phyloP scores from a whole-genome alignment of 78 protist species.

The Emiliania huxleyi region DNA sequence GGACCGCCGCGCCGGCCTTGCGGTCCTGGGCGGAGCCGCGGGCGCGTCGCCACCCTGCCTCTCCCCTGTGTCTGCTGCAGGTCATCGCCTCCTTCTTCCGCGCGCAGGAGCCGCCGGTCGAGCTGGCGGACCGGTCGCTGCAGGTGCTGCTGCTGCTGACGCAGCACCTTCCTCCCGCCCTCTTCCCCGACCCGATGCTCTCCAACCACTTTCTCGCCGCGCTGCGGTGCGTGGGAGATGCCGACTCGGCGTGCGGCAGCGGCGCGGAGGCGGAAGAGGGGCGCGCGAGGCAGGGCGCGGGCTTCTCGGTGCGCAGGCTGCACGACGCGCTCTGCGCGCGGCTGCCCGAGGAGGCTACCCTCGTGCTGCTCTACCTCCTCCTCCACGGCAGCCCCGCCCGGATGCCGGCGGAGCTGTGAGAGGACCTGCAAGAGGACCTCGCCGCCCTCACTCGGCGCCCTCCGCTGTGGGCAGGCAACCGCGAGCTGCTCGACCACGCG shows the following conservation, averaged over 20 bases:
- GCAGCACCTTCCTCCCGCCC: background rate
- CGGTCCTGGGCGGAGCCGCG: too few species aligned
- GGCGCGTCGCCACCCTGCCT: too few species aligned
- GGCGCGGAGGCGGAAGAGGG: background rate
- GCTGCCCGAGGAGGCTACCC: background rate
- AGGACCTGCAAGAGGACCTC: too few species aligned
- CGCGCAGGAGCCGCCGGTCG: background rate
- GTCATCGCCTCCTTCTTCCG: background rate
- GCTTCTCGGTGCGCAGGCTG: background rate
- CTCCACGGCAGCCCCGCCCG: constrained; percentile 54
- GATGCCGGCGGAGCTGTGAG: too few species aligned
- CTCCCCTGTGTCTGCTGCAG: background rate
- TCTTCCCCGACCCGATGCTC: background rate
- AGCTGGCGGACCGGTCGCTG: background rate
- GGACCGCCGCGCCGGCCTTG: too few species aligned
- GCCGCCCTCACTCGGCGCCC: too few species aligned
- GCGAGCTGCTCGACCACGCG: constrained; percentile 50
- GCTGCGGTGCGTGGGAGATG: background rate
- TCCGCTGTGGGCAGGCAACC: background rate
- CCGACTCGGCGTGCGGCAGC: background rate
- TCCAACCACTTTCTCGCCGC: background rate
- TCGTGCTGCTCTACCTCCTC: constrained; percentile 58
- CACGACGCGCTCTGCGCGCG: background rate
- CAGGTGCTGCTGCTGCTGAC: background rate
- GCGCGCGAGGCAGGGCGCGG: background rate